These are phyloP conservation scores for Coccomyxa subellipsoidea DNA, from an alignment of 163 green algal genomes.

Conservation along the genomic window DNA sequence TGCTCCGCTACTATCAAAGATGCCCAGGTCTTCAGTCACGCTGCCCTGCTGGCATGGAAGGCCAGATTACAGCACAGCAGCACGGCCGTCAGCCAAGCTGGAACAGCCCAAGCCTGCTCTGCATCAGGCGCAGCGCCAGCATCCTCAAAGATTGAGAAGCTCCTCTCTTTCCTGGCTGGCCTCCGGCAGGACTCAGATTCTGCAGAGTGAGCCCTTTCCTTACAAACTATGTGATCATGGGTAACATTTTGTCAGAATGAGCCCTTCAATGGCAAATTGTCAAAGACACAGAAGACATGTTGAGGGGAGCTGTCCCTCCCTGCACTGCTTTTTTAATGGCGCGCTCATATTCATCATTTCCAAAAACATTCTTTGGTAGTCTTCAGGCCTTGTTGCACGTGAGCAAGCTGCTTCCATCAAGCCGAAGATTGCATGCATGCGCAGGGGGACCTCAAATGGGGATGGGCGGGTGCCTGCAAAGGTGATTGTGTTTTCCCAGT, in stretches of 20 bases:
- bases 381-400: neutral
- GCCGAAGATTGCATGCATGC: too few species aligned
- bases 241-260: too few species aligned
- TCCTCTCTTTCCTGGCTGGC: neutral
- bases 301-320: too few species aligned
- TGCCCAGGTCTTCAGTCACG: conserved; percentile 11
- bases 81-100: neutral
- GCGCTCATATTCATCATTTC: neutral
- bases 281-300: too few species aligned
- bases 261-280: too few species aligned
- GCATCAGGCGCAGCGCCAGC: neutral
- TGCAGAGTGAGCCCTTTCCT: neutral
- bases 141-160: neutral
- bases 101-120: neutral
- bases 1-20: neutral
- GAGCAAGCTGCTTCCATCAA: too few species aligned
- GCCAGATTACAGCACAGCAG: neutral
- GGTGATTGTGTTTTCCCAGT: conserved; percentile 86
- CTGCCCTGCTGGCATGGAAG: conserved; percentile 30
- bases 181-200: too few species aligned
- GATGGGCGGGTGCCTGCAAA: conserved; percentile 47
- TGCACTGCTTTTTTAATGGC: too few species aligned
- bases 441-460: neutral
- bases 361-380: neutral
- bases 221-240: neutral